Percentiles rank a stretch among this genome's conserved stretches.
phyloP scores from a whole-genome alignment of 1,139 yeast genomes.

The Wickerhamiella infanticola region DNA sequence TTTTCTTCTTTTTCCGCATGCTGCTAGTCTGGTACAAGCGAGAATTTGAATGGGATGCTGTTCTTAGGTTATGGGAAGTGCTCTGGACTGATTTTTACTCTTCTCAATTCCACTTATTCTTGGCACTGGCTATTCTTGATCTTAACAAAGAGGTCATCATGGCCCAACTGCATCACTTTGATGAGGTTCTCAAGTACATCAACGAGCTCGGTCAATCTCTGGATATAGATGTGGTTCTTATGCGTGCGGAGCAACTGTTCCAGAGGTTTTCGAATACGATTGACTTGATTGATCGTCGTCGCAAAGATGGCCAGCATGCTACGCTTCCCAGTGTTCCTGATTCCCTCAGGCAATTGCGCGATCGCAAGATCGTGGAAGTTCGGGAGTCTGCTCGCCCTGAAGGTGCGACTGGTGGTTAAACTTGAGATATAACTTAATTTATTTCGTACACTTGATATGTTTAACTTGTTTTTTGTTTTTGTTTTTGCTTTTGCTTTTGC shows the following conservation, averaged over 20 bases:
- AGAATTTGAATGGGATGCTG: constrained; percentile 72
- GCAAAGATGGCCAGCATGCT: constrained; percentile 21
- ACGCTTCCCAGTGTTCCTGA: constrained; percentile 28
- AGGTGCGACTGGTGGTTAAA: constrained; percentile 25
- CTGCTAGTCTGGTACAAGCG: constrained; percentile 88
- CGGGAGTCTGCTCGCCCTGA: constrained; percentile 37
- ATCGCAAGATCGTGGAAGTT: constrained; percentile 45
- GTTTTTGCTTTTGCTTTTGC: background rate
- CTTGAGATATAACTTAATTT: too few relatives aligned
- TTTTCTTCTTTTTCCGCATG: constrained; percentile 92
- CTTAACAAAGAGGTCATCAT: constrained; percentile 70
- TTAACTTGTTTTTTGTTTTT: background rate
- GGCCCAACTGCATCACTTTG: constrained; percentile 60
- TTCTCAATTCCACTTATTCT: constrained; percentile 73
- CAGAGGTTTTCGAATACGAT: constrained; percentile 65
- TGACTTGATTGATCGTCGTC: constrained; percentile 55
- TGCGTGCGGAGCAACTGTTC: constrained; percentile 69
- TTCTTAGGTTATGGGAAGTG: constrained; percentile 74
- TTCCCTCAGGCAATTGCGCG: constrained; percentile 44
- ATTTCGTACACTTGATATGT: background rate
- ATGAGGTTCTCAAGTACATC: constrained; percentile 83
- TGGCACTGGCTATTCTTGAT: constrained; percentile 76
- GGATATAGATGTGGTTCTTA: constrained; percentile 56
- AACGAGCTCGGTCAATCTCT: constrained; percentile 72
- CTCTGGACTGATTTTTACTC: constrained; percentile 78